Percentiles rank a stretch among this genome's conserved stretches.
These are phyloP conservation scores for Exsudoporus floridanus DNA, from an alignment of 1,284 basidiomycete genomes.

Conservation along the genomic window DNA sequence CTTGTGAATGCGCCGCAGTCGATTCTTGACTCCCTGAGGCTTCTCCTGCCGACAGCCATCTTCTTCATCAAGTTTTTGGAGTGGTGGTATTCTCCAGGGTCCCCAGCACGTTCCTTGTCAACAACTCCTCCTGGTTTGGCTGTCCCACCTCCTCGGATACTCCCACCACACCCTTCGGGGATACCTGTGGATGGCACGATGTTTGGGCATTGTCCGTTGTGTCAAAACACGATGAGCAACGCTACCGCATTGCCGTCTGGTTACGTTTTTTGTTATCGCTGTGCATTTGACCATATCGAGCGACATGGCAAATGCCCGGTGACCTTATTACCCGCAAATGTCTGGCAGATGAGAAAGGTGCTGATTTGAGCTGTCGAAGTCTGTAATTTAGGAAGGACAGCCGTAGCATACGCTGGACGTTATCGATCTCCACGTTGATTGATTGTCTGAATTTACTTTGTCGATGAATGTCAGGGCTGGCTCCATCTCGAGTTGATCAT, in stretches of 20 bases:
- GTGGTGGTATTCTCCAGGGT: slow-evolving; percentile 98
- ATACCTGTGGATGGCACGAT: slow-evolving; percentile 55
- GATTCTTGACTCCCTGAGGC: slow-evolving; percentile 73
- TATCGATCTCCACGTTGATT: slow-evolving; percentile 12
- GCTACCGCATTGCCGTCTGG: slow-evolving; percentile 90
- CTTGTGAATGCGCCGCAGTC: slow-evolving; percentile 57
- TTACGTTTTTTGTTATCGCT: slow-evolving; percentile 96
- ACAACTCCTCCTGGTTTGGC: slow-evolving; percentile 61
- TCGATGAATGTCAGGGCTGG: background rate
- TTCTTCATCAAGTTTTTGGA: slow-evolving; percentile 97
- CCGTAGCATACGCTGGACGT: slow-evolving; percentile 2
- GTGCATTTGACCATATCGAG: slow-evolving; percentile 84
- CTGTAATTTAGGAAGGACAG: background rate
- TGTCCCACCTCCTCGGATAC: slow-evolving; percentile 73
- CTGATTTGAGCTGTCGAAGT: slow-evolving; percentile 52
- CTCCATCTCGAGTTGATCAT: no score
- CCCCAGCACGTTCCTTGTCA: slow-evolving; percentile 72
- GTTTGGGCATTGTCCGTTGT: slow-evolving; percentile 86
- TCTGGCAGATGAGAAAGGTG: slow-evolving; percentile 87
- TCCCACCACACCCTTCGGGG: slow-evolving; percentile 70
- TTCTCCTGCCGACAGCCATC: slow-evolving; percentile 88
- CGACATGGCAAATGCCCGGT: slow-evolving; percentile 83
- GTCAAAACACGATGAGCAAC: slow-evolving; percentile 75
- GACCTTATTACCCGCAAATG: slow-evolving; percentile 70
- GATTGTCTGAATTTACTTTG: background rate